Base-by-base conservation (phyloP, 164 flowering plant genomes). In the Hamamelis virginiana region DNA sequence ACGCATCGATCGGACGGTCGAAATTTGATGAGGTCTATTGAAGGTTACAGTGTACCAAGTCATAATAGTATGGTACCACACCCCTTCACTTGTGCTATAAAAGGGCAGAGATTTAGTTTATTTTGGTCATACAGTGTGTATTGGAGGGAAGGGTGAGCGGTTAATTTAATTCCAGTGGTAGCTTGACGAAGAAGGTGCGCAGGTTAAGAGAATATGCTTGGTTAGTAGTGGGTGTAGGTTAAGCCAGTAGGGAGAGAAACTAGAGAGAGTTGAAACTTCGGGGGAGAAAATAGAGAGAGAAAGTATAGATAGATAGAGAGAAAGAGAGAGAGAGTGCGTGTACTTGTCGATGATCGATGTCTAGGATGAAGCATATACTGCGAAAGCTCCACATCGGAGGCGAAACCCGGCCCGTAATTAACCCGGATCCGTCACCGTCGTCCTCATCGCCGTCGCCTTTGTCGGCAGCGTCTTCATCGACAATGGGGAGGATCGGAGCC, bases 351-450 rank as follows among this genome's bases (percentile, higher is more conserved):
- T 72, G 80, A 80, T 74, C 89, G 69, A 88, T 91, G 94, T 82
- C 94, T 65, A 86, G 76, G 73, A 85, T 91, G 97, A 91, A 91
- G 76, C 89, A 88, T 80, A 82, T 91, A 0, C 89, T 89, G 0
- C 82, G 93, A 60, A 91, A 88, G 78, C 93, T 91, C 69, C 97
- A 87, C 80, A 88, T 91, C 82, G 94, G 85, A 52, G 86, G 51
- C 38, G 82, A 75, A 14, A 48, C 79, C 52, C 74, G 72, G 13
- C 80, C 78, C 43, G 74, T 55, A 41, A 59, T 64, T 62, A 63
- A 11, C 47, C 73, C 74, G 19, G 72, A 38, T n/a, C 75, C 78
- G 58, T 66, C 78, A 1, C 59, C 73, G 14, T 47, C 75, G n/a
- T 41, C 73, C 1, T 56, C 84, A 8, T 52, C 87, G 11, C 43